phyloP scores from a whole-genome alignment of 352 stramenopile genomes.

The Phytophthora europaea region DNA sequence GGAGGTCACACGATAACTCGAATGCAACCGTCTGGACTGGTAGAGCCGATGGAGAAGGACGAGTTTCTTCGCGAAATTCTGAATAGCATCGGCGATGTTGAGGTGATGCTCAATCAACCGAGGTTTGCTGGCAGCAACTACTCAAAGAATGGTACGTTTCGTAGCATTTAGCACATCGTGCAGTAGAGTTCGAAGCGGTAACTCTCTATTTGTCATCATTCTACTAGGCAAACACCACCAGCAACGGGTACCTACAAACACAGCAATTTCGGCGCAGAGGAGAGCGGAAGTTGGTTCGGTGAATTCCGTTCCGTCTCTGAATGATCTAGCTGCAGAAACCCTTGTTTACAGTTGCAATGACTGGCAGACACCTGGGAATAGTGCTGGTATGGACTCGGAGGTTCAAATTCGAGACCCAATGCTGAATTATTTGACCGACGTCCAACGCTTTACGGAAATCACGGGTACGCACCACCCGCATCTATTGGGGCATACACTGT shows the following conservation, averaged over 20 bases:
- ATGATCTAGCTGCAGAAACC: conserved; percentile 20
- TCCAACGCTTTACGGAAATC: conserved; percentile 67
- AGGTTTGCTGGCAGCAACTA: conserved; percentile 19
- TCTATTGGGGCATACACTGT: not conserved
- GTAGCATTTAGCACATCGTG: not conserved
- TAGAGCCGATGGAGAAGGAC: conserved; percentile 37
- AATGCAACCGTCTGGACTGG: conserved; percentile 6
- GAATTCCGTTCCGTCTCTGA: conserved; percentile 17
- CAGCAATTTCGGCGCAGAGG: not conserved
- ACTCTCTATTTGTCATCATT: not conserved
- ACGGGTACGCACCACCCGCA: conserved; percentile 26
- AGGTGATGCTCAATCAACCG: conserved; percentile 61
- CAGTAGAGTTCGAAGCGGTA: not conserved
- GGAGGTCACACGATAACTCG: not conserved
- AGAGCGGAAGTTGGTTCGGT: not conserved
- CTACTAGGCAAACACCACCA: conserved; percentile 12
- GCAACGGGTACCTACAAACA: not conserved
- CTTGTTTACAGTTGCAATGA: not conserved
- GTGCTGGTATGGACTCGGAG: conserved; percentile 7
- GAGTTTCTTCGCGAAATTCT: conserved; percentile 73
- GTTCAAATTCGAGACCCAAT: conserved; percentile 57
- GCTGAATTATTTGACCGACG: conserved; percentile 63
- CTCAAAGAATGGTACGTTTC: conserved; percentile 11
- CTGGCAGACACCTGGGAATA: not conserved
- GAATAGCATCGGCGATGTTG: conserved; percentile 66